Conservation (phyloP, 371 early-diverging fungal genomes). For the Rhizomucor pusillus region DNA sequence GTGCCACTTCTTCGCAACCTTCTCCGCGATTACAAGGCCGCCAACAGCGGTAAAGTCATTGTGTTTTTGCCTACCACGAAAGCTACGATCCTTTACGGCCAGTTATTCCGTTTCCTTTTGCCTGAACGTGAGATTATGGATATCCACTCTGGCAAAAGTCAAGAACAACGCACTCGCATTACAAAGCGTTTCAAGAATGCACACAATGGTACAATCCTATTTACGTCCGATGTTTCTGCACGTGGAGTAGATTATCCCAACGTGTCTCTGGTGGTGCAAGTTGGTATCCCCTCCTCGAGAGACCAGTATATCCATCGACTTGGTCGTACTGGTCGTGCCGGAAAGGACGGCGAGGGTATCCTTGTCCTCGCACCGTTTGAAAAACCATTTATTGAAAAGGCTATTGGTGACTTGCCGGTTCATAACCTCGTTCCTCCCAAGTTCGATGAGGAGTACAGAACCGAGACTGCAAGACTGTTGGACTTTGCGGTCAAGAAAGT, state of each 20-base stretch:
- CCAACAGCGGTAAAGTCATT: slow-evolving; percentile 75
- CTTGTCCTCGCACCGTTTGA: slow-evolving; percentile 87
- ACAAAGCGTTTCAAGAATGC: slow-evolving; percentile 76
- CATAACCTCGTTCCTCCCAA: slow-evolving; percentile 42
- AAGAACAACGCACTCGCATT: slow-evolving; percentile 69
- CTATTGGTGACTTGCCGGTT: slow-evolving; percentile 51
- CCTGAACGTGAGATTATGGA: slow-evolving; percentile 49
- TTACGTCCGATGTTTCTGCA: slow-evolving; percentile 99
- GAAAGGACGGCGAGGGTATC: slow-evolving; percentile 86
- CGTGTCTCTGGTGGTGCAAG: slow-evolving; percentile 91
- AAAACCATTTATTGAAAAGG: slow-evolving; percentile 57
- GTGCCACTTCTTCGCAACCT: slow-evolving; percentile 60
- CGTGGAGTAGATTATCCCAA: slow-evolving; percentile 99
- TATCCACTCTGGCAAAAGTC: slow-evolving; percentile 83
- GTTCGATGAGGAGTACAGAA: slow-evolving; percentile 30
- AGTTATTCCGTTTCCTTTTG: slow-evolving; percentile 53
- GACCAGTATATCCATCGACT: slow-evolving; percentile 98
- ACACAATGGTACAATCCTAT: slow-evolving; percentile 64
- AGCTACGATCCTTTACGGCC: slow-evolving; percentile 72
- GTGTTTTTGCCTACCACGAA: slow-evolving; percentile 89
- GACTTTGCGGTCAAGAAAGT: slow-evolving; percentile 18
- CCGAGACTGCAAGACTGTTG: slow-evolving; percentile 17
- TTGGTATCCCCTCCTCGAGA: slow-evolving; percentile 86
- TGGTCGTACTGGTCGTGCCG: slow-evolving; percentile 99
- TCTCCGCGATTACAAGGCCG: slow-evolving; percentile 55